A percentile compares a stretch with the other conserved stretches of the same genome.
Conservation (phyloP, 306 rosid species). For the Lathyrus aphaca region DNA sequence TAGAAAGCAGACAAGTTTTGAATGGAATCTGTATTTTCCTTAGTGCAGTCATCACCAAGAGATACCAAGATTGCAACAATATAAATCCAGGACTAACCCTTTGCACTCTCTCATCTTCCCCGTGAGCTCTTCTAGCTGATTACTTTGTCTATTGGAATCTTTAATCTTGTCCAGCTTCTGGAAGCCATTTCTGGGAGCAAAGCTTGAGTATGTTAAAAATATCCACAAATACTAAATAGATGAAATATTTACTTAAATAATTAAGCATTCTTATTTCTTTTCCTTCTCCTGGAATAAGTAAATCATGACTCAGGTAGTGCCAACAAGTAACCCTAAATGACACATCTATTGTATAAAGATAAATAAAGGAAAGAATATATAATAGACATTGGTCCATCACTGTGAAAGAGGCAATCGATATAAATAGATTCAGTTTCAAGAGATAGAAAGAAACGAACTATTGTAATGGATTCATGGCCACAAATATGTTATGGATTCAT, state of each 20-base stretch:
- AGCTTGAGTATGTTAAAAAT: conserved; percentile 23
- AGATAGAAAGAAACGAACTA: background rate
- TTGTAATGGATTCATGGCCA: background rate
- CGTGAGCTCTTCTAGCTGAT: conserved; percentile 92
- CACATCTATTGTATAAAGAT: background rate
- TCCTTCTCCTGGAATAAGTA: conserved; percentile 4
- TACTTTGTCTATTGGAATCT: conserved; percentile 90
- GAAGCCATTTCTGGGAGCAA: conserved; percentile 84
- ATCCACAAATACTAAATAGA: conserved; percentile 3
- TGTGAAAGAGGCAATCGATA: background rate
- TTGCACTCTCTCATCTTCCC: conserved; percentile 95
- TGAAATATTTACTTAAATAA: conserved; percentile 16
- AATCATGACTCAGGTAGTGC: conserved; percentile 9
- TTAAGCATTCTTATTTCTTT: background rate
- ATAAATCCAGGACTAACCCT: conserved; percentile 53
- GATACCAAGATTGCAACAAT: conserved; percentile 5
- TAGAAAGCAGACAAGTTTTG: background rate
- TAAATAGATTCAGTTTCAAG: background rate
- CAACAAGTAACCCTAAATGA: conserved; percentile 4
- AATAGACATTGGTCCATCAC: conserved; percentile 2
- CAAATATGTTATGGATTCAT: background rate
- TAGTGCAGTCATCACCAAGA: conserved; percentile 18
- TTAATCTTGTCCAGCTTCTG: conserved; percentile 92
- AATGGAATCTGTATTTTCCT: conserved; percentile 34
- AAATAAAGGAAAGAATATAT: conserved; percentile 6